Base-by-base conservation (phyloP, 2,329 filamentous ascomycete species). In the Paraphoma sp. region DNA sequence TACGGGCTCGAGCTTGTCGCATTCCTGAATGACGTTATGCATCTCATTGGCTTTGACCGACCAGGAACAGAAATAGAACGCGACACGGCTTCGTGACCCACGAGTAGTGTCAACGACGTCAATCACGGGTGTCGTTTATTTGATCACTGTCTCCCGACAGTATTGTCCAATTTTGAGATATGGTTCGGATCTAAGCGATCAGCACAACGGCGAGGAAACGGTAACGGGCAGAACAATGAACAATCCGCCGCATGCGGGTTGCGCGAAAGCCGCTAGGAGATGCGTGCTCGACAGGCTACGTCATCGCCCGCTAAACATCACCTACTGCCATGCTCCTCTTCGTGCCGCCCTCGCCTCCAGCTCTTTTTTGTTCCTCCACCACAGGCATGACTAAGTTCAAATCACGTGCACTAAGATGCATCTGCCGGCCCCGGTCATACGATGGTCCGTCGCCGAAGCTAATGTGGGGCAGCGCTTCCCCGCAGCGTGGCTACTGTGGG, bases 391-490 rank as follows among this genome's bases (percentile, higher is more conserved):
- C 33, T 36, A 36, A 36, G 3, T 5, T 14, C 10, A n/a, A 10
- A 12, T 56, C 59, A 60, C 57, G 62, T 63, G 51, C 23, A 11
- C 18, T 16, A 7, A 16, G 18, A 16, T n/a, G 9, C 33, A 36
- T 36, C 14, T 36, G 10, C 16, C 36, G 31, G 14, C 5, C 18
- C 16, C 60, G 59, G 60, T 33, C 11, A 36, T 49, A 60, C 30
- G 38, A 57, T 59, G 45, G 31, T 17, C 59, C 57, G 59, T n/a
- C 45, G 53, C 50, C 52, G 50, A 50, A 17, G 44, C 17, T 40
- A 46, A 52, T 63, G 63, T 65, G 63, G 63, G 63, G 60, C 60
- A 53, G 38, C 28, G 51, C 44, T 63, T 62, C 63, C 60, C 63
- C 63, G 60, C 63, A 65, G 44, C 54, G 14, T 30, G 30, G 33